Evolutionary conservation across 257 asterid genomes (phyloP).

Genomic region (Solanum chiquidenum): DNA sequence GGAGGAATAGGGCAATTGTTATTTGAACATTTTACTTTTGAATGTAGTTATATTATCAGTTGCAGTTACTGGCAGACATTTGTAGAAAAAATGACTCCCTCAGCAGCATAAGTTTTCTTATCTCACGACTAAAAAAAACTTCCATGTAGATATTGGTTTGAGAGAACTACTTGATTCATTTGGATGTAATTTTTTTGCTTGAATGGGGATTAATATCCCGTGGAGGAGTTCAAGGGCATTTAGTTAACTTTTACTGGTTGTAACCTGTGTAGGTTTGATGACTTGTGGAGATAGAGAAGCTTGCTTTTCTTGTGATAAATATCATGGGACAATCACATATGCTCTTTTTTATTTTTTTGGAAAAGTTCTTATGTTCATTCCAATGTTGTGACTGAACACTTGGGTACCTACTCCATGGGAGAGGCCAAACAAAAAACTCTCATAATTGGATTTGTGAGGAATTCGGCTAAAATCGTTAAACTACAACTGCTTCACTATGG

Average conservation of each 20-base stretch:
- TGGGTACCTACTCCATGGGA: background rate
- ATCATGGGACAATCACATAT: background rate
- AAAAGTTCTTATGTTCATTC: background rate
- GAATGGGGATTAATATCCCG: background rate
- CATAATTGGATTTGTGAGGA: background rate
- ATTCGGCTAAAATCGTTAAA: background rate
- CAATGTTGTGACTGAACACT: background rate
- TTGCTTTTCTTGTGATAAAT: background rate
- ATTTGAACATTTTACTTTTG: background rate
- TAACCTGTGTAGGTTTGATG: background rate
- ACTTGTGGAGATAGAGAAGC: background rate
- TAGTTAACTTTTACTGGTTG: background rate
- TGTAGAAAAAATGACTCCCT: background rate
- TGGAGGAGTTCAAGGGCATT: background rate
- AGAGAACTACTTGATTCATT: background rate
- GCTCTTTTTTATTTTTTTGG: background rate
- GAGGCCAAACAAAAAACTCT: background rate
- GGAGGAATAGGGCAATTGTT: background rate
- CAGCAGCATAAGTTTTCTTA: background rate
- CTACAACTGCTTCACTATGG: background rate
- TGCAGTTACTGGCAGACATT: background rate
- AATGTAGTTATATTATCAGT: background rate
- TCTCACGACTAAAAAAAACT: background rate
- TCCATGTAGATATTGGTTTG: background rate
- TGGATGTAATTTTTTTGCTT: background rate